Evolutionary conservation across 2,329 filamentous ascomycete species (phyloP).

Genomic region (Talaromyces sp.): DNA sequence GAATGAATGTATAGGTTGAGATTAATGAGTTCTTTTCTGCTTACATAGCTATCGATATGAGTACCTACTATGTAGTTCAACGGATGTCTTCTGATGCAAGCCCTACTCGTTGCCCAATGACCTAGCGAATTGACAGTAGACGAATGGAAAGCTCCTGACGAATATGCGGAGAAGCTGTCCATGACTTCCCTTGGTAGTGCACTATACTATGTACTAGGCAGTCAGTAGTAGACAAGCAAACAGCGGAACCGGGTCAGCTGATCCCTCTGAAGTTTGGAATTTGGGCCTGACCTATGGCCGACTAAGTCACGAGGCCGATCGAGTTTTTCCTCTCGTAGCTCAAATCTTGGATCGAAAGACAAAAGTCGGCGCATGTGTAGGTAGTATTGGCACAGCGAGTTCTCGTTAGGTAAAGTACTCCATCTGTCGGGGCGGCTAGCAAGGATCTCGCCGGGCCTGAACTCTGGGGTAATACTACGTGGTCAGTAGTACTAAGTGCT

Average conservation of each 20-base stretch:
- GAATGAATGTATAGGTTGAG: background rate
- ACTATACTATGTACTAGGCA: no score
- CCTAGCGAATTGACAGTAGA: no score
- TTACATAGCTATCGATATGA: background rate
- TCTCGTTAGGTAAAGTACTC: background rate
- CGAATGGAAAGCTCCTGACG: background rate
- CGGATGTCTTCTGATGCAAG: background rate
- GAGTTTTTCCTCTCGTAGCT: background rate
- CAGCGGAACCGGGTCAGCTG: background rate
- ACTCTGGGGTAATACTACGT: background rate
- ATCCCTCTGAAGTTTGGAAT: background rate
- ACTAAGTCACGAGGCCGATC: background rate
- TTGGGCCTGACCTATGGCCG: background rate
- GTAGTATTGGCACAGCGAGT: background rate
- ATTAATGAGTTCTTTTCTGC: background rate
- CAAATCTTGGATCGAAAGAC: background rate
- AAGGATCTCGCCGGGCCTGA: constrained; percentile 1
- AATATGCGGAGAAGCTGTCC: background rate
- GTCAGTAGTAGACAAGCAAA: no score
- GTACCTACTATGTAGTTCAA: background rate
- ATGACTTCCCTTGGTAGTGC: background rate
- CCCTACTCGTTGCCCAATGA: background rate
- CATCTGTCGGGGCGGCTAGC: background rate
- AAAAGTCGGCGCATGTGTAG: background rate
- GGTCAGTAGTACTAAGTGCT: background rate